Evolutionary conservation across 805 yeast genomes (phyloP).

Genomic region (Myxozyma melibiosi): DNA sequence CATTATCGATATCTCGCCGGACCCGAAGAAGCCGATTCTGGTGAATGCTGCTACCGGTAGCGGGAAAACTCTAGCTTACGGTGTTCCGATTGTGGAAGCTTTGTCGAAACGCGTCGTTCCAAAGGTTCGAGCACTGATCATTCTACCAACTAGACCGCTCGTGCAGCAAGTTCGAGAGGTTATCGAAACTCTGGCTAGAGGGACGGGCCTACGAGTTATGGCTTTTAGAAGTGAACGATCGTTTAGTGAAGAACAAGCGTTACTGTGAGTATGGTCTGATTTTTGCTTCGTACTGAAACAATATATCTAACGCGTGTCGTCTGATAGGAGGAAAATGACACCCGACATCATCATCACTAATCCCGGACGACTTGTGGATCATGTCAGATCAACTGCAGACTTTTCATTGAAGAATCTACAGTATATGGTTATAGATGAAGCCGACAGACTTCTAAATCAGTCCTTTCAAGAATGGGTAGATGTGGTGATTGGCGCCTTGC

Average conservation of each 20-base stretch:
- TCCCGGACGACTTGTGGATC: conserved; percentile 77
- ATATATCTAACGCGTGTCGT: neutral
- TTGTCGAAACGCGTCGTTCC: conserved; percentile 68
- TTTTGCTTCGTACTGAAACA: neutral
- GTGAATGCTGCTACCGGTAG: conserved; percentile 96
- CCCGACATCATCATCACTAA: conserved; percentile 51
- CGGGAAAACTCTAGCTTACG: conserved; percentile 90
- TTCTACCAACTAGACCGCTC: conserved; percentile 90
- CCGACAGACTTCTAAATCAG: conserved; percentile 91
- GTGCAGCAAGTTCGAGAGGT: conserved; percentile 78
- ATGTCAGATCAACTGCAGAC: conserved; percentile 88
- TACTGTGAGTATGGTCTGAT: conserved; percentile 41
- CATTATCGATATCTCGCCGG: conserved; percentile 42
- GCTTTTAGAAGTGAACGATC: conserved; percentile 60
- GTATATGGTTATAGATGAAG: conserved; percentile 93
- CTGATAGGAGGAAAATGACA: conserved; percentile 24
- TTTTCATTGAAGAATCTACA: conserved; percentile 76
- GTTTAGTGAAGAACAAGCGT: conserved; percentile 62
- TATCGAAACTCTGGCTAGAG: conserved; percentile 59
- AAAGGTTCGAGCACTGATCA: conserved; percentile 67
- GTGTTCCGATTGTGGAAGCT: conserved; percentile 76
- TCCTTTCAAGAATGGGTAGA: conserved; percentile 91
- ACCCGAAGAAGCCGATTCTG: conserved; percentile 57
- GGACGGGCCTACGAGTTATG: conserved; percentile 65
- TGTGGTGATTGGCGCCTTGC: conserved; percentile 41